phyloP scores from a whole-genome alignment of 1,284 basidiomycete species.

The Amylostereum areolatum region DNA sequence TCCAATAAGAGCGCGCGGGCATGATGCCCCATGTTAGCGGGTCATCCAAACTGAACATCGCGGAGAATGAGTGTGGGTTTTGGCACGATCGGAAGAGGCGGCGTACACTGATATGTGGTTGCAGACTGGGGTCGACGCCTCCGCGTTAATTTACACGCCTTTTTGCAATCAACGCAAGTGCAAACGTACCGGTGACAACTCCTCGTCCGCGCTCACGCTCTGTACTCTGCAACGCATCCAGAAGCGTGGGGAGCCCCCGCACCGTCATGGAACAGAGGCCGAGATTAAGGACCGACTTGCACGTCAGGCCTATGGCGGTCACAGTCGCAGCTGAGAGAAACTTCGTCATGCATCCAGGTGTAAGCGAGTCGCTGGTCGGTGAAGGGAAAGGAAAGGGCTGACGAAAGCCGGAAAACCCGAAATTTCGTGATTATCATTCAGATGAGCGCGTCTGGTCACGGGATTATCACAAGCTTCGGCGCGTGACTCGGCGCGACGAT shows the following conservation, averaged over 20 bases:
- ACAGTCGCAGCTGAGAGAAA: conserved; percentile 49
- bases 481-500: too few species aligned
- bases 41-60: conserved; percentile 57
- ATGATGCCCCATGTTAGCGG: conserved; percentile 81
- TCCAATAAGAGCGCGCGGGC: conserved; percentile 57
- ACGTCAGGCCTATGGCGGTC: conserved; percentile 59
- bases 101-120: conserved; percentile 89
- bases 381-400: too few species aligned
- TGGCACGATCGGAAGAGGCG: not conserved
- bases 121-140: conserved; percentile 51
- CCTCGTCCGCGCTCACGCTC: conserved; percentile 52
- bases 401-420: too few species aligned
- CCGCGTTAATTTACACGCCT: conserved; percentile 1
- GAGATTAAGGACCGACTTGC: conserved; percentile 69
- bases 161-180: conserved; percentile 4
- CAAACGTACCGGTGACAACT: conserved; percentile 71
- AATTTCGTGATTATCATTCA: not conserved
- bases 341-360: conserved; percentile 4
- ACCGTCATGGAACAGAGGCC: conserved; percentile 64
- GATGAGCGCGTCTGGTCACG: not conserved
- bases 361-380: too few species aligned
- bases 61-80: conserved; percentile 7
- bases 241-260: conserved; percentile 59
- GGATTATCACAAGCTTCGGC: not conserved
- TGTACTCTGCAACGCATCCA: conserved; percentile 52